These are phyloP conservation scores for Exophiala mesophila DNA, from an alignment of 2,329 filamentous ascomycete genomes.

Conservation along the genomic window DNA sequence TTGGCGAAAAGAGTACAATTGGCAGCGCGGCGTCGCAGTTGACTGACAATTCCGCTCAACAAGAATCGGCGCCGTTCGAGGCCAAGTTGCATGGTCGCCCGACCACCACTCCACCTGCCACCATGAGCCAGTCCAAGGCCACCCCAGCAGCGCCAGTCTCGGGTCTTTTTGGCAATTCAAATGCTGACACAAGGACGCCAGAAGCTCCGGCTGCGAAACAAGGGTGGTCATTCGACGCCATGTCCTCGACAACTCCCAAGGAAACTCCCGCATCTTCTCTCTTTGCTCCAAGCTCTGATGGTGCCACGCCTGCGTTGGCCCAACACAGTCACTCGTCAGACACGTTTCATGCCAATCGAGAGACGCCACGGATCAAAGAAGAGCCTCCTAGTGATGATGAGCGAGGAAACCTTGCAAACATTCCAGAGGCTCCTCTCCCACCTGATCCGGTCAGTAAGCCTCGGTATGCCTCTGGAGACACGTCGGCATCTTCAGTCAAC, in stretches of 20 bases:
- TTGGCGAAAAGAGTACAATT: slow-evolving; percentile 23
- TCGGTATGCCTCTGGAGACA: slow-evolving; percentile 44
- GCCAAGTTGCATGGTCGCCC: slow-evolving; percentile 12
- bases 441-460: slow-evolving; percentile 45
- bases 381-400: slow-evolving; percentile 31
- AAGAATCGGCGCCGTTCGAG: slow-evolving; percentile 5
- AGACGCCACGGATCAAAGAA: slow-evolving; percentile 32
- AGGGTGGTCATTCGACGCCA: slow-evolving; percentile 19
- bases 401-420: slow-evolving; percentile 30
- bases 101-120: slow-evolving; percentile 25
- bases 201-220: slow-evolving; percentile 31
- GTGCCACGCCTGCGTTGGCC: slow-evolving; percentile 27
- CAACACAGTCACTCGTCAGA: slow-evolving; percentile 30
- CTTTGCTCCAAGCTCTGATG: slow-evolving; percentile 31
- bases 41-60: slow-evolving; percentile 8
- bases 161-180: slow-evolving; percentile 33
- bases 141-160: slow-evolving; percentile 31
- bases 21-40: slow-evolving; percentile 16
- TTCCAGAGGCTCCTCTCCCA: slow-evolving; percentile 39
- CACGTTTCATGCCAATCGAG: slow-evolving; percentile 20
- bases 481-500: slow-evolving; percentile 36
- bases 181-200: slow-evolving; percentile 25
- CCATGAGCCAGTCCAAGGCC: slow-evolving; percentile 24
- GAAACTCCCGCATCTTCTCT: slow-evolving; percentile 29
- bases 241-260: slow-evolving; percentile 26